Evolutionary conservation across 192 early-diverging fungal species (phyloP), one percentile per base, ranked within the genome.

Genomic region (Rhizophagus sp.): DNA sequence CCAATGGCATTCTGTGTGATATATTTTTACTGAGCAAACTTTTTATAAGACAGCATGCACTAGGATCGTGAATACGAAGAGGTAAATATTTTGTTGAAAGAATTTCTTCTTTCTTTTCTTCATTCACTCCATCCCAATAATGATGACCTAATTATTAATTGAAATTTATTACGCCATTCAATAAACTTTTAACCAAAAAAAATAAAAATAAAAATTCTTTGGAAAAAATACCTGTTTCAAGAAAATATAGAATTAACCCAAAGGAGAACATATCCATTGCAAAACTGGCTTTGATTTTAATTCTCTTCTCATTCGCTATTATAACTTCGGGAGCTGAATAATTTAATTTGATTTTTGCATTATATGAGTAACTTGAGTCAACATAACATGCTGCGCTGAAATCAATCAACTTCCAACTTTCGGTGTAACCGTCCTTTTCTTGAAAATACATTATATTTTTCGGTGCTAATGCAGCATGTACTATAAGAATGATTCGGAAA

Each of bases 391-490:
- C 69, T 10, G 69, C 15, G 30, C 30, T 27, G 39, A 71, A 71
- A 71, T 36, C 69, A 11, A 39, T 33, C 12, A 71, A 47, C 36
- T 71, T 71, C 69, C 69, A 71, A 9, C 33, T 44, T 71, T 13
- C 69, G 12, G 13, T 11, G 6, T 8, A 44, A 44, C 41, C 41
- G 15, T 52, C 15, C 17, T 52, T 52, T 2, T 71, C n/a, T 11
- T 71, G n/a, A 71, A 71, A 71, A 9, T 44, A 71, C 69, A 71
- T 47, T 71, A 44, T 71, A 19, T 39, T 47, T 71, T 47, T 47
- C 22, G 69, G 69, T 39, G 69, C 2, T 47, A 71, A 71, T 10
- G 12, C 44, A 13, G 1, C 4, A 10, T 71, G 69, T 15, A 71
- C 69, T 44, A 71, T 25, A 3, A 13, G 0, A 52, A 17, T 17